Base-by-base conservation (phyloP, 345 rosid species). In the Excoecaria agallocha region DNA sequence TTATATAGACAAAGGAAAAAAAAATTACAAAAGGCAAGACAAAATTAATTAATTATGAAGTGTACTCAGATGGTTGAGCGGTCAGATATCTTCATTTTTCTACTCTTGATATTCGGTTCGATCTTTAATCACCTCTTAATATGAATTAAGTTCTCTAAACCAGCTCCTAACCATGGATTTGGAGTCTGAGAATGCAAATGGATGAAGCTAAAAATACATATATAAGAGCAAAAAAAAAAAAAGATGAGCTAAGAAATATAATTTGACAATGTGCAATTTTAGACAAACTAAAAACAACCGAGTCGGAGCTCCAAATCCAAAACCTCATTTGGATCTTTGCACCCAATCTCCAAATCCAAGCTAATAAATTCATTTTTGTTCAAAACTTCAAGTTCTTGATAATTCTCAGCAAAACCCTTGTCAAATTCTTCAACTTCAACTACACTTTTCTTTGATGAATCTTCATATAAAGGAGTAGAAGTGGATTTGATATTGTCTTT, bases 231-330 rank as follows among this genome's bases (percentile, higher is more conserved):
- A 22, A 39, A 54, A 69, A 51, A 57, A n/a, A 12, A 20, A 69
- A 3, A 55, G 5, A 37, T 46, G 50, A 19, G 20, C 38, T 12
- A 6, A 0, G 3, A 16, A 9, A 52, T n/a, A 55, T 52, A 20
- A 35, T 10, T 57, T 37, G 37, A 20, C 17, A 69, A 43, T 3
- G 6, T 50, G 17, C 35, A 25, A 38, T 38, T 38, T 58, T n/a
- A 57, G 9, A 57, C 11, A 1, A 5, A 68, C 72, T 52, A 69
- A 73, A 57, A 80, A 76, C 74, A 80, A 22, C 93, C 93, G 63
- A 89, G 93, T 77, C 90, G 83, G 80, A 89, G 93, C 83, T 89
- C 93, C 83, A 89, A 89, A 78, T 89, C 93, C 69, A 89, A 68
- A 70, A 77, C 85, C 58, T 84, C 85, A 41, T 80, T 80, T 6